A percentile compares a stretch with the other conserved stretches of the same genome.
Evolutionary conservation across 2,329 filamentous ascomycete genomes (phyloP).

Genomic region (Fonsecaea pedrosoi): DNA sequence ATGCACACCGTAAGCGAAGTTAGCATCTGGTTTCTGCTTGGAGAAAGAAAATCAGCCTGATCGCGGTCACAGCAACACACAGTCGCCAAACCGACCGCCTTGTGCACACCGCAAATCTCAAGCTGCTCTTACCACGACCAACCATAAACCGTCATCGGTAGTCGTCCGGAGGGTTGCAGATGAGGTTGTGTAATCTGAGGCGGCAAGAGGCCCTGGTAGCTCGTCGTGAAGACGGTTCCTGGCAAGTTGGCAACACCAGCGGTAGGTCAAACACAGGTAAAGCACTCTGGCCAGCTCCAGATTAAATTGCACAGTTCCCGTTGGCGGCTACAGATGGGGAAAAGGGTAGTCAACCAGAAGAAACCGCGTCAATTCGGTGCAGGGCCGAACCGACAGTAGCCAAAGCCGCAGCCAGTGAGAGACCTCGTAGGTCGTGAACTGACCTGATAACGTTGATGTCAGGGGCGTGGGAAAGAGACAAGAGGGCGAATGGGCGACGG

Average conservation of each 20-base stretch:
- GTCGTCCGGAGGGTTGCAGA: conserved; percentile 10
- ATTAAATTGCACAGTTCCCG: conserved; percentile 30
- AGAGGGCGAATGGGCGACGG: conserved; percentile 22
- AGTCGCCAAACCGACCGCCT: neutral
- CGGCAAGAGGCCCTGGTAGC: conserved; percentile 6
- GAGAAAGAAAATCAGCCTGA: neutral
- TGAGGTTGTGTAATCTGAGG: conserved; percentile 17
- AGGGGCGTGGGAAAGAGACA: conserved; percentile 17
- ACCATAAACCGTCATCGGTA: conserved; percentile 3
- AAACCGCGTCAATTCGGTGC: conserved; percentile 11
- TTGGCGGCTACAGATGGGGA: conserved; percentile 24
- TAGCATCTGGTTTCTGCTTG: conserved; percentile 3
- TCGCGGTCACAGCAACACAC: neutral
- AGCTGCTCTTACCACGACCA: conserved; percentile 13
- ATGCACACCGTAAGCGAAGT: neutral
- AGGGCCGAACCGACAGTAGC: conserved; percentile 25
- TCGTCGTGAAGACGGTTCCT: conserved; percentile 9
- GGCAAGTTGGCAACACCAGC: conserved; percentile 20
- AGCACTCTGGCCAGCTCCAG: conserved; percentile 15
- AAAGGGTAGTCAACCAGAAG: conserved; percentile 8
- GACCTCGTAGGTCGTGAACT: neutral
- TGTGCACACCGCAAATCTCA: conserved; percentile 17
- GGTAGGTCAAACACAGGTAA: conserved; percentile 27
- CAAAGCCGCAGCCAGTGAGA: conserved; percentile 18
- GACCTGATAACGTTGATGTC: conserved; percentile 10